A percentile compares a stretch with the other conserved stretches of the same genome.
phyloP scores from a whole-genome alignment of 257 asterid genomes.

The Solanum appendiculatum region DNA sequence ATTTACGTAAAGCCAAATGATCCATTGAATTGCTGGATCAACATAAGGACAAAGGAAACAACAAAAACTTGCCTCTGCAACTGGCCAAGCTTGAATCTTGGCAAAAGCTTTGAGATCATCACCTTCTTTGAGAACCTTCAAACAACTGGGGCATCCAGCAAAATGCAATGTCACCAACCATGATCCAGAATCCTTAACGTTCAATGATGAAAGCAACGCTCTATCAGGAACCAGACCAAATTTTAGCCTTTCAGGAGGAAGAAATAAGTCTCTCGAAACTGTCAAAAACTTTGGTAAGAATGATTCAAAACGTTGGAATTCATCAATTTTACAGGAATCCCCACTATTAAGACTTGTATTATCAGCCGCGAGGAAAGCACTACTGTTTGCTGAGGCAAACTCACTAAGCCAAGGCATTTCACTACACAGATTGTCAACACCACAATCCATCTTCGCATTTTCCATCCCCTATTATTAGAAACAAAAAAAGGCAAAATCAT shows the following conservation, averaged over 20 bases:
- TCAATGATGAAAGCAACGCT: conserved; percentile 53
- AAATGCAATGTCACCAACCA: conserved; percentile 52
- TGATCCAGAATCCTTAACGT: conserved; percentile 45
- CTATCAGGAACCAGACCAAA: conserved; percentile 62
- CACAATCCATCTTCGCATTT: conserved; percentile 42
- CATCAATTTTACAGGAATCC: conserved; percentile 43
- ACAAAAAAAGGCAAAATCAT: background rate
- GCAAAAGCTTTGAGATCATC: conserved; percentile 50
- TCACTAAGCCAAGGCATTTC: conserved; percentile 36
- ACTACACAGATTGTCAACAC: conserved; percentile 26
- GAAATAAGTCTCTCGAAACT: conserved; percentile 55
- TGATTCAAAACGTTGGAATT: conserved; percentile 44
- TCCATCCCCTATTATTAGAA: conserved; percentile 32
- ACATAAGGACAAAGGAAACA: conserved; percentile 1
- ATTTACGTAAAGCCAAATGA: background rate
- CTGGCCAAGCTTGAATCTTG: conserved; percentile 48
- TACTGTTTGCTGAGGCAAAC: conserved; percentile 35
- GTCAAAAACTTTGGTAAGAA: conserved; percentile 53
- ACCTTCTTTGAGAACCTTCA: conserved; percentile 48
- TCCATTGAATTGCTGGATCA: conserved; percentile 4
- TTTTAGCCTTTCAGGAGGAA: conserved; percentile 70
- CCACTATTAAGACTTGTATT: conserved; percentile 28
- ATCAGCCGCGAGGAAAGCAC: conserved; percentile 28
- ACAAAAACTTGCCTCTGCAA: conserved; percentile 59
- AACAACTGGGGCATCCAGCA: conserved; percentile 67